A percentile compares a stretch with the other conserved stretches of the same genome.
phyloP scores from a whole-genome alignment of 2,329 filamentous ascomycete species.

The Neonectria faginata region DNA sequence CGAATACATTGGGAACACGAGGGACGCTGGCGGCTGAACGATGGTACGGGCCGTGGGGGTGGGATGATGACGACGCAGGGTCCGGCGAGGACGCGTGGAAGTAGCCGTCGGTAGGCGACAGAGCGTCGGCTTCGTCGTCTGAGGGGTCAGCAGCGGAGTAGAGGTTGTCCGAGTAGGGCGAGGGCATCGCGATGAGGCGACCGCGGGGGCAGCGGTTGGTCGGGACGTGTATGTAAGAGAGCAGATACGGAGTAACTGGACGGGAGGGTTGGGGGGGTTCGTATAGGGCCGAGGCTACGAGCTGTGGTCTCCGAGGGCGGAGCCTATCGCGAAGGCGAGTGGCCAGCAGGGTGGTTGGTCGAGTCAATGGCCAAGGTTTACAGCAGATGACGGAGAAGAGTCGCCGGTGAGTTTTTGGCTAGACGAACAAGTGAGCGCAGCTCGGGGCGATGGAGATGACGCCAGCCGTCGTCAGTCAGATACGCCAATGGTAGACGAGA shows the following conservation, averaged over 20 bases:
- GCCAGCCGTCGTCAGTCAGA: conserved; percentile 7
- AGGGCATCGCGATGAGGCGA: conserved; percentile 52
- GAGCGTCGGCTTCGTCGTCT: conserved; percentile 51
- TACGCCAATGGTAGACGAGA: background rate
- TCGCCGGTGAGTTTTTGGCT: conserved; percentile 1
- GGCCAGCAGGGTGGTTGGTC: background rate
- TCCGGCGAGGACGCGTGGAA: conserved; percentile 56
- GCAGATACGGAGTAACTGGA: background rate
- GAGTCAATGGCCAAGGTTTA: conserved; percentile 8
- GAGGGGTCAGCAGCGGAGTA: conserved; percentile 57
- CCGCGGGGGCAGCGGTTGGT: background rate
- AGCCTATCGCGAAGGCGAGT: background rate
- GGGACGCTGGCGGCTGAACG: conserved; percentile 53
- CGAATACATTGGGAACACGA: conserved; percentile 60
- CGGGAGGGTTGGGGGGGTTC: background rate
- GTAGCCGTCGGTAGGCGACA: conserved; percentile 66
- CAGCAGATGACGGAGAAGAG: background rate
- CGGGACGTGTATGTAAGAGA: background rate
- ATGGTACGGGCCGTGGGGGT: conserved; percentile 38
- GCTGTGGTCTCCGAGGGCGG: background rate
- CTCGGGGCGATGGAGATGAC: background rate
- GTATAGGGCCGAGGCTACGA: conserved; percentile 23
- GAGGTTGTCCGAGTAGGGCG: conserved; percentile 61
- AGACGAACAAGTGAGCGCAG: conserved; percentile 11
- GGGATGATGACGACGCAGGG: conserved; percentile 37